Evolutionary conservation across 257 asterid genomes (phyloP), one percentile per base, ranked within the genome.

Genomic region (Catharanthus roseus): DNA sequence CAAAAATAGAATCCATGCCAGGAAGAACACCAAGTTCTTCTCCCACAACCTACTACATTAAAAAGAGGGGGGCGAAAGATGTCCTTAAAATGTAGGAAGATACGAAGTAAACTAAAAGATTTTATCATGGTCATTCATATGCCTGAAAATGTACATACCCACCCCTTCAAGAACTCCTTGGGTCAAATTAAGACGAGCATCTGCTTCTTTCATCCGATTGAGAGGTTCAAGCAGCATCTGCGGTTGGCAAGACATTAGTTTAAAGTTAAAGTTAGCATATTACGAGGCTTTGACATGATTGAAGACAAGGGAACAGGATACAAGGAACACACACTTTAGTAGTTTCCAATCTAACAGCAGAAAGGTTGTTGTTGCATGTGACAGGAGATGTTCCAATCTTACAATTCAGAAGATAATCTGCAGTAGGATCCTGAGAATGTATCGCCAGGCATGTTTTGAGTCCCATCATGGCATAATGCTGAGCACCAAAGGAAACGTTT

Each of bases 161-260:
- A 93, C 99, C 96, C 92, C 96, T 88, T 89, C 96, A 68, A 93
- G 93, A 84, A 92, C 88, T 80, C 96, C 99, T 82, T 93, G 99
- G 34, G 99, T 91, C 87, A 93, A 70, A 81, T 91, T 89, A 65
- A 93, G 87, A 60, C 83, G 93, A 6, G 87, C 87, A 84, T 93
- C 99, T 34, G 99, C 96, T 75, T 93, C 88, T 88, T 91, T 93
- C 68, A 93, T 85, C 65, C 77, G 81, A 80, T 84, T 83, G 76
- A 93, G 96, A 68, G 97, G 96, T 78, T 88, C 97, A 29, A 91
- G 92, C 47, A 93, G 86, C 97, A 93, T 93, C 99, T 93, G 96
- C 82, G 51, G 16, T 67, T 12, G 61, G 68, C 23, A 62, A 74
- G 16, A 38, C 77, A 62, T 74, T 67, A 65, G 71, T 78, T 72